Conservation (phyloP, 495 filamentous ascomycete genomes). For the Evansstolkia leycettana region DNA sequence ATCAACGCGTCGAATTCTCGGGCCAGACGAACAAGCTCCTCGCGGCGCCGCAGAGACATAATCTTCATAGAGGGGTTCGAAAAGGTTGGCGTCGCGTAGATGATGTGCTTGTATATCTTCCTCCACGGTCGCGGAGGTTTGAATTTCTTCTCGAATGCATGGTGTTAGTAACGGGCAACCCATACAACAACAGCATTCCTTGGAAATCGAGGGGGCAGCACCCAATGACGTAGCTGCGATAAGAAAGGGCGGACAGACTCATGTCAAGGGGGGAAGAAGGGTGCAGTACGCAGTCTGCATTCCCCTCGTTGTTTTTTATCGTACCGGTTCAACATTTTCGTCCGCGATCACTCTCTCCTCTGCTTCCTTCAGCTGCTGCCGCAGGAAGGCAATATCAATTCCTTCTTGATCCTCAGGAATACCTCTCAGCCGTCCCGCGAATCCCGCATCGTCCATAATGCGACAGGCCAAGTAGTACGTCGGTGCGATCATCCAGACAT, state of each 20-base stretch:
- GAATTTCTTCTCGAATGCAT: slow-evolving; percentile 14
- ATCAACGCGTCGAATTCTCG: slow-evolving; percentile 63
- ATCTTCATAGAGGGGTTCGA: slow-evolving; percentile 71
- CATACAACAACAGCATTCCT: background rate
- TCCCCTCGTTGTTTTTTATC: slow-evolving; percentile 1
- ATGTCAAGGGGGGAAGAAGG: background rate
- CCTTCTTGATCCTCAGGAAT: slow-evolving; percentile 68
- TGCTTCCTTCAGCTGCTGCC: slow-evolving; percentile 29
- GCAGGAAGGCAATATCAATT: slow-evolving; percentile 49
- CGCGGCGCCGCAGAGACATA: slow-evolving; percentile 49
- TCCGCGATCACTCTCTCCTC: slow-evolving; percentile 18
- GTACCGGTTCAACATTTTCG: slow-evolving; percentile 29
- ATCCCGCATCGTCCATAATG: slow-evolving; percentile 70
- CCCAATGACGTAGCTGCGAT: too few species aligned
- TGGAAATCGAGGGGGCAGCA: too few species aligned
- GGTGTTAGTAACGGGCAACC: background rate
- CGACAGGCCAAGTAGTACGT: slow-evolving; percentile 68
- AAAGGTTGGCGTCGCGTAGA: slow-evolving; percentile 76
- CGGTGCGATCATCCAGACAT: slow-evolving; percentile 69
- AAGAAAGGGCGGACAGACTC: background rate
- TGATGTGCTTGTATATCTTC: slow-evolving; percentile 69
- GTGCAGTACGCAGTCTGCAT: too few species aligned
- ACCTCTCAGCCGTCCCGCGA: slow-evolving; percentile 45
- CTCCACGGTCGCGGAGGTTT: slow-evolving; percentile 33
- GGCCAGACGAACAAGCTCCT: slow-evolving; percentile 53